A percentile compares a stretch with the other conserved stretches of the same genome.
Evolutionary conservation across 257 asterid genomes (phyloP).

Genomic region (Petunia axillaris): DNA sequence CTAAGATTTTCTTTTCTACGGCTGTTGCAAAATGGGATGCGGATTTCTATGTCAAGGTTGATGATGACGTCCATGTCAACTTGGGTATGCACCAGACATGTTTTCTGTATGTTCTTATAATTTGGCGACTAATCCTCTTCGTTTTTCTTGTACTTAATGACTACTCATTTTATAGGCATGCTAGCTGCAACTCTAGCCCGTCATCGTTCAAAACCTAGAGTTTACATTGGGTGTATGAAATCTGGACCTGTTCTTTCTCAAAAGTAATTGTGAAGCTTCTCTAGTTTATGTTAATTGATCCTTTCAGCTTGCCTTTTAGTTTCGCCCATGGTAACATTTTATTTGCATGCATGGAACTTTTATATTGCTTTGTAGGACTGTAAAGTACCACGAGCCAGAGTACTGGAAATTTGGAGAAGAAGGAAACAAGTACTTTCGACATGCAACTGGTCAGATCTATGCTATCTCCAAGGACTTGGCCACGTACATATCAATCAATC

Average conservation of each 20-base stretch:
- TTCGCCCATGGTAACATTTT: background rate
- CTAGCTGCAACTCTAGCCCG: constrained; percentile 93
- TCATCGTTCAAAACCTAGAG: constrained; percentile 87
- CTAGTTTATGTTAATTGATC: background rate
- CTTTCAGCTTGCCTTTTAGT: constrained; percentile 21
- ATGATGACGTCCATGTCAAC: constrained; percentile 93
- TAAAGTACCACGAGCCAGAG: constrained; percentile 96
- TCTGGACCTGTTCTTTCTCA: constrained; percentile 97
- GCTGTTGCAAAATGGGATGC: constrained; percentile 97
- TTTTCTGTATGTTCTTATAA: background rate
- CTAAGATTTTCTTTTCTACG: constrained; percentile 86
- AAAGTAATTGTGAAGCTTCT: constrained; percentile 55
- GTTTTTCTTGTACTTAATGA: constrained; percentile 10
- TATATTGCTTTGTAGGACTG: constrained; percentile 55
- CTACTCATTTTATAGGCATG: constrained; percentile 55
- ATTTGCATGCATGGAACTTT: background rate
- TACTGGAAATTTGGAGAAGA: constrained; percentile 99
- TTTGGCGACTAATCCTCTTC: background rate
- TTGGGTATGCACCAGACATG: constrained; percentile 53
- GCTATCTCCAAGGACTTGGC: constrained; percentile 97
- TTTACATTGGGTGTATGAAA: constrained; percentile 97
- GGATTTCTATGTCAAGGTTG: constrained; percentile 94
- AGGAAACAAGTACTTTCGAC: constrained; percentile 92
- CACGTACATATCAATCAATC: constrained; percentile 91
- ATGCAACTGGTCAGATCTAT: constrained; percentile 97